Evolutionary conservation across 2,329 filamentous ascomycete genomes (phyloP).

Genomic region (Reticulascus tulasneorum): DNA sequence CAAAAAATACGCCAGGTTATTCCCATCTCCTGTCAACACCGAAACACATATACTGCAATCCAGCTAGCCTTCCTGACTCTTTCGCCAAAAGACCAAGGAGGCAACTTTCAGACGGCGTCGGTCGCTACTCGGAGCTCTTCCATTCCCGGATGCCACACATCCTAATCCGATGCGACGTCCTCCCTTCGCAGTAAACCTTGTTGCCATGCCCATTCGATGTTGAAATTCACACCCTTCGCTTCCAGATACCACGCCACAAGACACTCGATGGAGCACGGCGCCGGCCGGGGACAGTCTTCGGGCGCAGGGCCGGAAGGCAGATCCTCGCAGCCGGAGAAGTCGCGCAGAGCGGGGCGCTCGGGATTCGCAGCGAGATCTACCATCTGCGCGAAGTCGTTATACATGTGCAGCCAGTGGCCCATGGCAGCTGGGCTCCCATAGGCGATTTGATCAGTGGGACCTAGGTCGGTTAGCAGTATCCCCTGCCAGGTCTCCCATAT

Average conservation of each 20-base stretch:
- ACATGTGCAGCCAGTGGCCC: constrained; percentile 14
- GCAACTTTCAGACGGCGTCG: too few relatives aligned
- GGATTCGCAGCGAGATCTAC: constrained; percentile 11
- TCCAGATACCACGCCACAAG: constrained; percentile 13
- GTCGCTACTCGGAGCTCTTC: too few relatives aligned
- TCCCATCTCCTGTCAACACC: too few relatives aligned
- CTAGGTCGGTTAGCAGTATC: constrained; percentile 2
- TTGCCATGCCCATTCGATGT: constrained; percentile 13
- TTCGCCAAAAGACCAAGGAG: too few relatives aligned
- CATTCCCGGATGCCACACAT: too few relatives aligned
- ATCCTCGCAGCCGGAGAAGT: constrained; percentile 14
- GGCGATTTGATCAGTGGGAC: constrained; percentile 13
- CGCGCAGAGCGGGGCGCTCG: constrained; percentile 5
- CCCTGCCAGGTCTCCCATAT: constrained; percentile 1
- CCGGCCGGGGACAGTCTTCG: constrained; percentile 9
- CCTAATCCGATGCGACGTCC: too few relatives aligned
- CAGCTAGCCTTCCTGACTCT: too few relatives aligned
- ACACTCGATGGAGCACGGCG: constrained; percentile 15
- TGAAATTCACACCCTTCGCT: constrained; percentile 11
- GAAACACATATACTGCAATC: too few relatives aligned
- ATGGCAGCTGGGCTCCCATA: constrained; percentile 14
- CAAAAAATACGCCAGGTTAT: too few relatives aligned
- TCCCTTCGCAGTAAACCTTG: constrained; percentile 3
- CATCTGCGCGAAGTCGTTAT: constrained; percentile 11
- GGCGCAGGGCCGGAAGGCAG: constrained; percentile 9